Conservation (phyloP, 139 green algal species). For the Mesostigma viride region DNA sequence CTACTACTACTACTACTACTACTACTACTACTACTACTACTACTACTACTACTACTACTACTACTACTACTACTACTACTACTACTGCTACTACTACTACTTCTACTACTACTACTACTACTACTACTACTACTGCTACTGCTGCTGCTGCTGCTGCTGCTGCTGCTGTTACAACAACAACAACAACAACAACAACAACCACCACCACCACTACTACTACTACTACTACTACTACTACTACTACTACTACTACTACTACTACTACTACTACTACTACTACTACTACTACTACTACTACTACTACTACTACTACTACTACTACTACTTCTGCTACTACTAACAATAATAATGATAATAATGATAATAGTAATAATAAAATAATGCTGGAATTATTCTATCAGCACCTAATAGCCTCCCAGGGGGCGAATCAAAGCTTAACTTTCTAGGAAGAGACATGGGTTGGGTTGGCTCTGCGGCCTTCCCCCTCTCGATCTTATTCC, state of each 20-base stretch:
- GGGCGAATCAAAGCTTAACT: too few relatives aligned
- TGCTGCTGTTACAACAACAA: slow-evolving; percentile 7
- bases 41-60: too few relatives aligned
- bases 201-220: slow-evolving; percentile 9
- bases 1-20: too few relatives aligned
- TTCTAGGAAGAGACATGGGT: too few relatives aligned
- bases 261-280: slow-evolving; percentile 12
- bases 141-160: slow-evolving; percentile 1
- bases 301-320: slow-evolving; percentile 13
- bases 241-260: slow-evolving; percentile 13
- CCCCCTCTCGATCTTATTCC: too few relatives aligned
- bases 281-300: slow-evolving; percentile 14
- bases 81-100: too few relatives aligned
- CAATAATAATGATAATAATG: not conserved
- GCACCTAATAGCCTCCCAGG: too few relatives aligned
- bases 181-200: not conserved
- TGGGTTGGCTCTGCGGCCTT: too few relatives aligned
- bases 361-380: too few relatives aligned
- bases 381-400: too few relatives aligned
- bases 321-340: slow-evolving; percentile 4
- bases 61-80: too few relatives aligned
- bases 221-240: slow-evolving; percentile 13
- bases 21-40: too few relatives aligned
- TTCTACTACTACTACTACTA: slow-evolving; percentile 7
- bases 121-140: slow-evolving; percentile 6